phyloP scores from a whole-genome alignment of 495 filamentous ascomycete genomes.

The Pyrenula aspistea region DNA sequence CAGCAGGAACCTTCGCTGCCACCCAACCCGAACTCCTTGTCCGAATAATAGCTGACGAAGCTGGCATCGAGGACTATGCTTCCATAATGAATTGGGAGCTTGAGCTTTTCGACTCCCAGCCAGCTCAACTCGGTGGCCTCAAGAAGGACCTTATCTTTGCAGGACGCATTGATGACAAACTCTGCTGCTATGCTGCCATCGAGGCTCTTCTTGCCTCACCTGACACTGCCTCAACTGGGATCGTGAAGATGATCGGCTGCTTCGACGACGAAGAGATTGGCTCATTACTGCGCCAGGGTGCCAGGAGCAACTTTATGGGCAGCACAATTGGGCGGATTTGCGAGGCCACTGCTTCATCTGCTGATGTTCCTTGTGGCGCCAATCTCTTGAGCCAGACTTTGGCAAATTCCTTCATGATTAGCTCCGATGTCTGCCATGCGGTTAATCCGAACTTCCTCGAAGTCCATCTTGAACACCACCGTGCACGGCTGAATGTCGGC shows the following conservation, averaged over 20 bases:
- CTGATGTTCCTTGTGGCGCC: constrained; percentile 29
- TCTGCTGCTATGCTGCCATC: constrained; percentile 87
- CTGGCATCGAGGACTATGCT: constrained; percentile 53
- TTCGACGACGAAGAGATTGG: constrained; percentile 98
- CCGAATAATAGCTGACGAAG: constrained; percentile 62
- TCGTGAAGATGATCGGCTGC: constrained; percentile 75
- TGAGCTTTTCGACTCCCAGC: constrained; percentile 89
- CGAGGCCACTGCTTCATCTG: constrained; percentile 44
- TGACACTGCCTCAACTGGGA: constrained; percentile 34
- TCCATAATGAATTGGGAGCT: constrained; percentile 91
- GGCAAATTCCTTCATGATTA: constrained; percentile 86
- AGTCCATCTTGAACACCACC: constrained; percentile 72
- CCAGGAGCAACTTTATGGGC: constrained; percentile 75
- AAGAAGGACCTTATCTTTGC: constrained; percentile 93
- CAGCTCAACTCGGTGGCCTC: constrained; percentile 70
- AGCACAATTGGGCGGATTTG: constrained; percentile 66
- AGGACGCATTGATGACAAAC: constrained; percentile 90
- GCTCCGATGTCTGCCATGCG: constrained; percentile 87
- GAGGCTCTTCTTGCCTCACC: constrained; percentile 67
- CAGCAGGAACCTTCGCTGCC: constrained; percentile 51
- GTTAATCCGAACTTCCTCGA: constrained; percentile 85
- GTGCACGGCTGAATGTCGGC: constrained; percentile 82
- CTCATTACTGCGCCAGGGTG: constrained; percentile 79
- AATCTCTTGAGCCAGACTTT: constrained; percentile 72
- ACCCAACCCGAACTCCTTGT: constrained; percentile 80